phyloP scores from a whole-genome alignment of 164 flowering plant species.

The Platanus orientalis region DNA sequence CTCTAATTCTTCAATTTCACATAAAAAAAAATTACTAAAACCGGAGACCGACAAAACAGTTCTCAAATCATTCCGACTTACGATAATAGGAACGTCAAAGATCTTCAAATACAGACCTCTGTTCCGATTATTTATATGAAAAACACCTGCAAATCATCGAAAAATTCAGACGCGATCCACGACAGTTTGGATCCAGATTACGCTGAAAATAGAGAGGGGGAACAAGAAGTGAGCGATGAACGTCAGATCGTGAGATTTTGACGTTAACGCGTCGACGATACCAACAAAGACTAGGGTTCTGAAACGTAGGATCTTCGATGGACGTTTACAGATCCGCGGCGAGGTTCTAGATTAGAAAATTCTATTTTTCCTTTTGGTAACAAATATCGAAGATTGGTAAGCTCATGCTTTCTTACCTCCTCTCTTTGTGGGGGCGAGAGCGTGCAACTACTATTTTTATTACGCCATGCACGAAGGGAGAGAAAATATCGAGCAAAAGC shows the following conservation, averaged over 20 bases:
- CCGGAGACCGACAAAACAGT: too few relatives aligned
- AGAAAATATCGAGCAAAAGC: too few relatives aligned
- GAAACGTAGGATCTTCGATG: slow-evolving; percentile 8
- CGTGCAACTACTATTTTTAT: too few relatives aligned
- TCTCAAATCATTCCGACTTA: too few relatives aligned
- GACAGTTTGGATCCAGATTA: neutral
- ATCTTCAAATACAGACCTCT: neutral
- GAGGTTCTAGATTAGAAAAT: too few relatives aligned
- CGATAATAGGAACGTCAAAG: neutral
- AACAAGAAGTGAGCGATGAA: neutral
- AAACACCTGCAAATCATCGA: neutral
- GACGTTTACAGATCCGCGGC: slow-evolving; percentile 1
- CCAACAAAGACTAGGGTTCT: slow-evolving; percentile 2
- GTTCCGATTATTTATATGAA: too few relatives aligned
- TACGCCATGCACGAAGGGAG: too few relatives aligned
- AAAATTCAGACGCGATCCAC: neutral
- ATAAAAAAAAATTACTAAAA: neutral
- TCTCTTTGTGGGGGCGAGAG: too few relatives aligned
- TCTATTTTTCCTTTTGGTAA: too few relatives aligned
- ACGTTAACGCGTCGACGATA: slow-evolving; percentile 11
- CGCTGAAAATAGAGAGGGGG: slow-evolving; percentile 1
- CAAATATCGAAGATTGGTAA: too few relatives aligned
- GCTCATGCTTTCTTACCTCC: too few relatives aligned
- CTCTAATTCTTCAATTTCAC: neutral
- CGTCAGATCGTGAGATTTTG: neutral